These are phyloP conservation scores for Candida pseudofarinosa DNA, from an alignment of 805 yeast species.

Conservation along the genomic window DNA sequence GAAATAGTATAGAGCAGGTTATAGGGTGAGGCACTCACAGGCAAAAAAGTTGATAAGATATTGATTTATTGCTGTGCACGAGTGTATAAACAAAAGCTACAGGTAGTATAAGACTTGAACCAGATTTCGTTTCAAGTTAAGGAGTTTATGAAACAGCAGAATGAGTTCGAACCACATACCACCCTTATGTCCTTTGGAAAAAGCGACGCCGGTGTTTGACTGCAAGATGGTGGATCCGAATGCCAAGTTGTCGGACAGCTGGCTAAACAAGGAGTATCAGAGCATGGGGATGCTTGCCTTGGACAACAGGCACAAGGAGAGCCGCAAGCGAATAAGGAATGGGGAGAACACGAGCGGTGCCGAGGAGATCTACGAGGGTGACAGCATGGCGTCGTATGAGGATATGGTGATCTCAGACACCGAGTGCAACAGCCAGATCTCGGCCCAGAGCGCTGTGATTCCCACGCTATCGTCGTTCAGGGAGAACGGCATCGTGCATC, in stretches of 20 bases:
- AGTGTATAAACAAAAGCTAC: not conserved
- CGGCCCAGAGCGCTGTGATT: constrained; percentile 12
- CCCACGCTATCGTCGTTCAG: constrained; percentile 9
- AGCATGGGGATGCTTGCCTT: constrained; percentile 17
- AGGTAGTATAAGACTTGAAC: not conserved
- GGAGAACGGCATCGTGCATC: constrained; percentile 23
- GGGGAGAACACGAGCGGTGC: constrained; percentile 12
- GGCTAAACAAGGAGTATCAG: constrained; percentile 28
- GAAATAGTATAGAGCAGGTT: not conserved
- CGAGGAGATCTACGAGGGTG: constrained; percentile 9
- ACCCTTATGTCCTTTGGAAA: constrained; percentile 31
- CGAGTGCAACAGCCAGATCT: constrained; percentile 21
- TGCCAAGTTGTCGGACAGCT: constrained; percentile 28
- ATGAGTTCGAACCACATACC: constrained; percentile 17
- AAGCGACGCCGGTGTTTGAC: constrained; percentile 26
- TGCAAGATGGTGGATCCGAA: constrained; percentile 26
- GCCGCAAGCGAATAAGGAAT: constrained; percentile 21
- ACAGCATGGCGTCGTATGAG: constrained; percentile 23
- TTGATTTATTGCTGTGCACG: not conserved
- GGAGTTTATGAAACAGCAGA: not conserved
- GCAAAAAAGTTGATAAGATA: not conserved
- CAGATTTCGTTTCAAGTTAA: not conserved
- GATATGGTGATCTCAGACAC: constrained; percentile 34
- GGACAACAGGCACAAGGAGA: constrained; percentile 17
- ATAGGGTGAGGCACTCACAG: not conserved